These are phyloP conservation scores for Tilletia caries DNA, from an alignment of 1,284 basidiomycete species.

Conservation along the genomic window DNA sequence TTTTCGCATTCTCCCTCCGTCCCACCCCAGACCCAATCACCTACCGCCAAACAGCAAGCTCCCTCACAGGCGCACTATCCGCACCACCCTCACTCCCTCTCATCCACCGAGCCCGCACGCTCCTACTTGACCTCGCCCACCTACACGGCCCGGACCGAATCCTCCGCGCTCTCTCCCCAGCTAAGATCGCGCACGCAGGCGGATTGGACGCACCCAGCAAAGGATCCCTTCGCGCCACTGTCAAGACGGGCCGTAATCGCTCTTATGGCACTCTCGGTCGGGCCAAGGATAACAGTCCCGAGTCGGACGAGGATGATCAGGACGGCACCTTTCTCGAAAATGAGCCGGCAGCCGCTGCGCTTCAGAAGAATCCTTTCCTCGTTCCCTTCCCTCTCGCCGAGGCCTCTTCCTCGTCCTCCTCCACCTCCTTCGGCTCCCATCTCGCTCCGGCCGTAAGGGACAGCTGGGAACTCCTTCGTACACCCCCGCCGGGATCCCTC, in stretches of 20 bases:
- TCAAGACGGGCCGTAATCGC: not conserved
- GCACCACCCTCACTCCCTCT: constrained; percentile 4
- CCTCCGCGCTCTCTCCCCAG: not conserved
- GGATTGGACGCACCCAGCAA: not conserved
- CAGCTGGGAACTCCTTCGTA: not conserved
- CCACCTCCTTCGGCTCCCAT: not conserved
- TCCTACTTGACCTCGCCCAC: not conserved
- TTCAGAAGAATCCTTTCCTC: not conserved
- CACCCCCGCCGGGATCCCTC: not conserved
- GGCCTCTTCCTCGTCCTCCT: not conserved
- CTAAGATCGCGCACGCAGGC: not conserved
- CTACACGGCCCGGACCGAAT: not conserved
- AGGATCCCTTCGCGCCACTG: not conserved
- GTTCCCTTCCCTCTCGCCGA: not conserved
- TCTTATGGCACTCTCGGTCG: not conserved
- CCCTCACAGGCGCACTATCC: not conserved
- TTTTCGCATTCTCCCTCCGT: constrained; percentile 3
- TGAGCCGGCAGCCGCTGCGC: not conserved
- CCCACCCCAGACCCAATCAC: constrained; percentile 5
- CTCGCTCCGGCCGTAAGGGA: not conserved
- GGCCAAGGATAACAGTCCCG: not conserved
- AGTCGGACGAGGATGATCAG: not conserved
- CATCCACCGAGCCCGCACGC: not conserved
- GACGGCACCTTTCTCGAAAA: constrained; percentile 3
- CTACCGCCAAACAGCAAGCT: not conserved